Percentiles rank a stretch among this genome's conserved stretches.
phyloP scores from a whole-genome alignment of 768 basidiomycete species.

The Phylloporus rhodoxanthus region DNA sequence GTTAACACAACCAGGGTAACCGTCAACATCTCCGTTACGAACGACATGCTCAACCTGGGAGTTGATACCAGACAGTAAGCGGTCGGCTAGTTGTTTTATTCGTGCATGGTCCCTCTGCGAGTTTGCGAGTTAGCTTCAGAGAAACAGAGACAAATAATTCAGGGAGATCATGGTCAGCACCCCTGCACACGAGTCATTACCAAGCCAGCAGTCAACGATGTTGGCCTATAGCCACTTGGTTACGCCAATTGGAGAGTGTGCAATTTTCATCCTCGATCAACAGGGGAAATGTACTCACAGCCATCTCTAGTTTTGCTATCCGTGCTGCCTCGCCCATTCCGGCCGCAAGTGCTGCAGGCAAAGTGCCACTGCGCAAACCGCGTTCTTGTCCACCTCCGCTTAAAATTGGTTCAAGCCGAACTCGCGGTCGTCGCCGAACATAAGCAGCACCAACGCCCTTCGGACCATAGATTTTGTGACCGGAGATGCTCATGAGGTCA shows the following conservation, averaged over 20 bases:
- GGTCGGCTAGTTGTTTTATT: constrained; percentile 68
- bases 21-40: constrained; percentile 86
- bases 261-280: constrained; percentile 42
- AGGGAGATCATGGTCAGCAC: constrained; percentile 57
- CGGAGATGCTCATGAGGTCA: constrained; percentile 93
- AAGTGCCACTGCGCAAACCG: constrained; percentile 90
- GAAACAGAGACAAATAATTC: neutral
- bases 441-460: constrained; percentile 95
- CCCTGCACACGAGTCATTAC: constrained; percentile 86
- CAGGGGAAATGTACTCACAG: constrained; percentile 51
- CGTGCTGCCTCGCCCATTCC: constrained; percentile 94
- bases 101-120: constrained; percentile 73
- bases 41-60: constrained; percentile 84
- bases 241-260: constrained; percentile 34
- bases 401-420: constrained; percentile 89
- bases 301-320: constrained; percentile 89
- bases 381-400: constrained; percentile 97
- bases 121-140: constrained; percentile 1
- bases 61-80: constrained; percentile 77
- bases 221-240: constrained; percentile 37
- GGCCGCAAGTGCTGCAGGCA: constrained; percentile 81
- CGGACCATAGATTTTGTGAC: constrained; percentile 97
- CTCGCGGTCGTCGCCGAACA: constrained; percentile 86
- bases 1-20: constrained; percentile 95
- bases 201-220: constrained; percentile 41